Percentiles rank a stretch among this genome's conserved stretches.
Conservation (phyloP, 257 asterid species). For the Nicotiana otophora region DNA sequence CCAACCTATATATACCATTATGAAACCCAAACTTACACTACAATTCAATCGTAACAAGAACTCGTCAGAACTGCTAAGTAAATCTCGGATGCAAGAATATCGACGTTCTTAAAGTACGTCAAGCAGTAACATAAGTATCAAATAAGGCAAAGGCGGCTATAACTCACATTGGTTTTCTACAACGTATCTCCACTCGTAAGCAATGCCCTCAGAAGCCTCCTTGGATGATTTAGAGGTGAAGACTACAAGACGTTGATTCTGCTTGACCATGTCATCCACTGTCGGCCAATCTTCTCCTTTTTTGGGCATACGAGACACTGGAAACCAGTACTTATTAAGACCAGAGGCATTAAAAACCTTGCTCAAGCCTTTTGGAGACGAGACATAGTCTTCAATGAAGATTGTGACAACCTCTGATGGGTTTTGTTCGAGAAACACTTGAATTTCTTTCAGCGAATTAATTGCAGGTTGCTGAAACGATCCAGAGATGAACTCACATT, state of each 20-base stretch:
- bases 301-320: slow-evolving; percentile 67
- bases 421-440: slow-evolving; percentile 45
- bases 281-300: slow-evolving; percentile 83
- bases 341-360: slow-evolving; percentile 71
- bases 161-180: slow-evolving; percentile 85
- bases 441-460: slow-evolving; percentile 65
- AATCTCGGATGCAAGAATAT: background rate
- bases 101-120: background rate
- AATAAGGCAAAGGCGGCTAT: background rate
- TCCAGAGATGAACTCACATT: background rate
- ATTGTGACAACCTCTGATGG: slow-evolving; percentile 66
- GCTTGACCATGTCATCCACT: slow-evolving; percentile 66
- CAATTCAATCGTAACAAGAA: background rate
- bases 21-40: background rate
- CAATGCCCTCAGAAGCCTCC: slow-evolving; percentile 69
- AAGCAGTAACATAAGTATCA: background rate
- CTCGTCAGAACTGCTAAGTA: background rate
- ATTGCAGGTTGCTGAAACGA: slow-evolving; percentile 71
- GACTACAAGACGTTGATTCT: slow-evolving; percentile 71
- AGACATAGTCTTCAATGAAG: slow-evolving; percentile 82
- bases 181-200: slow-evolving; percentile 81
- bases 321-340: slow-evolving; percentile 59
- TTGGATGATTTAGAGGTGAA: slow-evolving; percentile 62
- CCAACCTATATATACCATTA: background rate
- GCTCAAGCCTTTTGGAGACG: slow-evolving; percentile 56